phyloP scores from a whole-genome alignment of 2,329 filamentous ascomycete genomes.

The Tolypocladium cylindrosporum region DNA sequence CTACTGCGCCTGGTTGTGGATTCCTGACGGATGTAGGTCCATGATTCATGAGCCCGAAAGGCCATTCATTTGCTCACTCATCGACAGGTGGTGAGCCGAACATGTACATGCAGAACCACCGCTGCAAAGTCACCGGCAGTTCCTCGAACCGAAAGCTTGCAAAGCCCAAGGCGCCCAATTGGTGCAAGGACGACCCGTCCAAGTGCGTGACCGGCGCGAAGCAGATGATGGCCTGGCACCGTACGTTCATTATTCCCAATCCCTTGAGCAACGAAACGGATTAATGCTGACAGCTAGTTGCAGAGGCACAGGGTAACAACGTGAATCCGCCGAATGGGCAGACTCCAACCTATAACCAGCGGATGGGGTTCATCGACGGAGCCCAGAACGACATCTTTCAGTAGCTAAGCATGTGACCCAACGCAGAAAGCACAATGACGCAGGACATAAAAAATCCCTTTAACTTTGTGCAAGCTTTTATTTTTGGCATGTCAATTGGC shows the following conservation, averaged over 20 bases:
- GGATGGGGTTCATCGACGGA: slow-evolving; percentile 22
- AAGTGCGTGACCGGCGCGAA: slow-evolving; percentile 34
- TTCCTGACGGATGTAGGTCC: slow-evolving; percentile 13
- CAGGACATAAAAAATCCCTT: too few relatives aligned
- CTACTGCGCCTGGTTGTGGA: slow-evolving; percentile 21
- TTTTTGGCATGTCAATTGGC: background rate
- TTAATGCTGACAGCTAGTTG: too few relatives aligned
- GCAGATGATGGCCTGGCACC: slow-evolving; percentile 38
- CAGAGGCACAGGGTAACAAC: slow-evolving; percentile 24
- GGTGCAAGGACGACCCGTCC: slow-evolving; percentile 28
- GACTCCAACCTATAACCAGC: slow-evolving; percentile 21
- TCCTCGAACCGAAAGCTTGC: slow-evolving; percentile 30
- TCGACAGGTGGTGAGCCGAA: too few relatives aligned
- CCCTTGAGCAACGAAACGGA: background rate
- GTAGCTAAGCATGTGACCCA: slow-evolving; percentile 1
- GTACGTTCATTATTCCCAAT: slow-evolving; percentile 10
- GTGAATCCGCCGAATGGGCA: slow-evolving; percentile 15
- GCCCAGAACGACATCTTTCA: slow-evolving; percentile 16
- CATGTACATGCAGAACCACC: too few relatives aligned
- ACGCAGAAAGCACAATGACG: background rate
- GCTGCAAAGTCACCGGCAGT: slow-evolving; percentile 10
- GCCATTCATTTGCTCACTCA: too few relatives aligned
- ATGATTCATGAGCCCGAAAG: too few relatives aligned
- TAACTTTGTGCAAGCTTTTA: too few relatives aligned
- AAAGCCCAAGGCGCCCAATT: slow-evolving; percentile 27